Percentiles rank a stretch among this genome's conserved stretches.
Evolutionary conservation across 2,329 filamentous ascomycete genomes (phyloP).

Genomic region (Parafenestella ontariensis): DNA sequence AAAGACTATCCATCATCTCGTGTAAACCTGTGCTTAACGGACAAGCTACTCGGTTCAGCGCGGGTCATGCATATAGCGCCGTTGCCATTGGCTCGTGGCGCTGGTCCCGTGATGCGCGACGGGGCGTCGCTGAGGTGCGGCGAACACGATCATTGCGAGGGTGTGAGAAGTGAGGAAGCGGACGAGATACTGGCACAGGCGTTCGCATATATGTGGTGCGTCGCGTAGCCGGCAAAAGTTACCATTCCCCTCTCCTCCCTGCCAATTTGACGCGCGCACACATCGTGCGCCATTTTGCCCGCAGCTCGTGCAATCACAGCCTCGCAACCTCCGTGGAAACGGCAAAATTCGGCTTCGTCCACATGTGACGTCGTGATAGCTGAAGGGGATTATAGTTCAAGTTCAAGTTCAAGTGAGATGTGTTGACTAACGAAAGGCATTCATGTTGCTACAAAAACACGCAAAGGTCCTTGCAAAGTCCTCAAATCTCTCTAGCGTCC

Average conservation of each 20-base stretch:
- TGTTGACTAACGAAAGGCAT: not conserved
- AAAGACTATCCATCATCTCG: conserved; percentile 15
- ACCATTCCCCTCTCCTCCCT: conserved; percentile 14
- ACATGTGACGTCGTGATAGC: not conserved
- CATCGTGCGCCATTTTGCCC: conserved; percentile 20
- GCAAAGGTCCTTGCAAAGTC: not conserved
- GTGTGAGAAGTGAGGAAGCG: not conserved
- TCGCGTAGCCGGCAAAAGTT: conserved; percentile 23
- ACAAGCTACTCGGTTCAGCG: conserved; percentile 27
- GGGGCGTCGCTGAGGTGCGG: conserved; percentile 4
- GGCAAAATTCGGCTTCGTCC: not conserved
- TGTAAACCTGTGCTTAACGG: conserved; percentile 26
- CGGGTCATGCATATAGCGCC: conserved; percentile 28
- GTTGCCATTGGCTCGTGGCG: conserved; percentile 26
- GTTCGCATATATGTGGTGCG: conserved; percentile 2
- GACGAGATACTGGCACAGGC: not conserved
- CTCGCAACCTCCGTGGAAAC: conserved; percentile 3
- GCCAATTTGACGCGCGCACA: conserved; percentile 12
- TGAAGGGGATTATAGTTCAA: no score
- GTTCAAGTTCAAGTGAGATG: no score
- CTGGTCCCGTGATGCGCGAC: conserved; percentile 15
- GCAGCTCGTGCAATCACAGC: conserved; percentile 23
- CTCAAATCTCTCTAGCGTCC: no score
- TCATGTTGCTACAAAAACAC: not conserved
- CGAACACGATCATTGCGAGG: not conserved